These are phyloP conservation scores for Forsythia viridissima DNA, from an alignment of 257 asterid genomes.

Conservation along the genomic window DNA sequence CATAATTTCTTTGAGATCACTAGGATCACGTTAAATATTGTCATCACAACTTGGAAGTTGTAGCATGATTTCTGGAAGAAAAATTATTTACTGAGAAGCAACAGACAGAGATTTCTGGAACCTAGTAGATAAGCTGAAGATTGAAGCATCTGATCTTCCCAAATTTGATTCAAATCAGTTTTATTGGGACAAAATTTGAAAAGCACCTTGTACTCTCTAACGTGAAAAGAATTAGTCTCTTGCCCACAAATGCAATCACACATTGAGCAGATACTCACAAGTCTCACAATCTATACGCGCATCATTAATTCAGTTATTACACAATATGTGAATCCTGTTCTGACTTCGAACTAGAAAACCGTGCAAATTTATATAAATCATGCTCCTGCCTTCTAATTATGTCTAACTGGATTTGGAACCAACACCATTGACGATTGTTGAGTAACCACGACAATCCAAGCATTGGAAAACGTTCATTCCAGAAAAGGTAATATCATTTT, in stretches of 20 bases:
- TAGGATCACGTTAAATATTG: not conserved
- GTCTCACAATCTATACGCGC: not conserved
- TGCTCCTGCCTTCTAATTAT: not conserved
- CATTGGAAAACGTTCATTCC: not conserved
- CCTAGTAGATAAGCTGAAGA: not conserved
- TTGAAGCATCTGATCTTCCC: slow-evolving; percentile 1
- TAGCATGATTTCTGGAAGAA: not conserved
- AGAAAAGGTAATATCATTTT: not conserved
- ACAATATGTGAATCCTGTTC: not conserved
- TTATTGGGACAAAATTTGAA: not conserved
- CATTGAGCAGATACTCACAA: not conserved
- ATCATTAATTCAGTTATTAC: not conserved
- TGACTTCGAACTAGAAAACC: not conserved
- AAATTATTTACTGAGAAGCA: not conserved
- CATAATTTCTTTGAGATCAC: too few relatives aligned
- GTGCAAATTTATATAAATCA: not conserved
- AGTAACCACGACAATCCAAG: slow-evolving; percentile 15
- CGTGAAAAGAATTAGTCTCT: slow-evolving; percentile 9
- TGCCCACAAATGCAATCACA: not conserved
- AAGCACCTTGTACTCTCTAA: slow-evolving; percentile 3
- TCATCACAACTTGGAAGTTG: slow-evolving; percentile 3
- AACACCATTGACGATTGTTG: not conserved
- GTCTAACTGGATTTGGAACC: not conserved
- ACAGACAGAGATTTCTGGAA: not conserved
- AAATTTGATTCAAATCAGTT: slow-evolving; percentile 6